A percentile compares a stretch with the other conserved stretches of the same genome.
phyloP scores from a whole-genome alignment of 768 basidiomycete species.

The Macrocybe gigantea region DNA sequence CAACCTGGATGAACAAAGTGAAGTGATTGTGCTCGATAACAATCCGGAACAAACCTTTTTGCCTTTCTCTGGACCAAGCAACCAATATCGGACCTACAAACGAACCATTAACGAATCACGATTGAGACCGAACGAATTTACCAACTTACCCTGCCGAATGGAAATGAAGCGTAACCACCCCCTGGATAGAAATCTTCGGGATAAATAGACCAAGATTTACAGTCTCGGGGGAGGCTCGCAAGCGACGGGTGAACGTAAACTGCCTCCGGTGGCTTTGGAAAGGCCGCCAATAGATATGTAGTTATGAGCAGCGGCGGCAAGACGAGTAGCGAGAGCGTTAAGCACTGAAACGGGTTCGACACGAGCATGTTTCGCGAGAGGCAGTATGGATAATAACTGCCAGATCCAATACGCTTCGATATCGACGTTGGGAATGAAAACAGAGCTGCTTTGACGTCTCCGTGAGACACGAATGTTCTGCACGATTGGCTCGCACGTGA shows the following conservation, averaged over 20 bases:
- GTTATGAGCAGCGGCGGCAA: slow-evolving; percentile 56
- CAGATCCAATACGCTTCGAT: too few relatives aligned
- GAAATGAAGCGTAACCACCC: slow-evolving; percentile 59
- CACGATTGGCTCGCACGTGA: too few relatives aligned
- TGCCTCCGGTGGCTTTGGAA: slow-evolving; percentile 53
- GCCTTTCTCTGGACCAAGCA: slow-evolving; percentile 65
- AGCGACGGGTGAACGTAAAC: slow-evolving; percentile 52
- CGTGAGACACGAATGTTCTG: too few relatives aligned
- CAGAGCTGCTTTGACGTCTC: too few relatives aligned
- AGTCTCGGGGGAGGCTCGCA: slow-evolving; percentile 48
- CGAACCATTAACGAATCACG: neutral
- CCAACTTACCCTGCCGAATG: slow-evolving; percentile 52
- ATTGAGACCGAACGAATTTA: slow-evolving; percentile 1
- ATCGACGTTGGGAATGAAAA: too few relatives aligned
- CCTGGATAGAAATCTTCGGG: slow-evolving; percentile 63
- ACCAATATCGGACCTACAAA: slow-evolving; percentile 66
- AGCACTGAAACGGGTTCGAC: slow-evolving; percentile 34
- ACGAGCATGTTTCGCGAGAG: slow-evolving; percentile 5
- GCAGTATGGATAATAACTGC: too few relatives aligned
- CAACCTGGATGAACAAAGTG: slow-evolving; percentile 39
- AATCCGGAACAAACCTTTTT: slow-evolving; percentile 42
- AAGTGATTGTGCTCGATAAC: neutral
- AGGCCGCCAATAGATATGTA: slow-evolving; percentile 57
- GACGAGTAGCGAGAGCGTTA: slow-evolving; percentile 51
- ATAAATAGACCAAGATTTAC: slow-evolving; percentile 65